These are phyloP conservation scores for Croton laevigatus DNA, from an alignment of 441 rosid species.

Conservation along the genomic window DNA sequence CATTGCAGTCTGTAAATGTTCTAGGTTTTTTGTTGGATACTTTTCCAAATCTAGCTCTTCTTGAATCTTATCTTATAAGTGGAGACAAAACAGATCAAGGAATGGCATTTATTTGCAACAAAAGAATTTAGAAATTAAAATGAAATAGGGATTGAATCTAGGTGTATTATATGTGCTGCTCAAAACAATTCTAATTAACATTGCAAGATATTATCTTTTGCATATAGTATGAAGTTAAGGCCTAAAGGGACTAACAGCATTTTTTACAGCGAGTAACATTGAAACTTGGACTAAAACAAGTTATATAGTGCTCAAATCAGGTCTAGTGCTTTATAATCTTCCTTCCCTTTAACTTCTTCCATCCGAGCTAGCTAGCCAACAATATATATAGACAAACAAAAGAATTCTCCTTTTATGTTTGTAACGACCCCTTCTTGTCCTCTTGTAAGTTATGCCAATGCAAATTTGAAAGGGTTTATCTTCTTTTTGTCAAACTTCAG, in stretches of 20 bases:
- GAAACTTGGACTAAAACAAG: background rate
- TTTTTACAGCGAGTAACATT: background rate
- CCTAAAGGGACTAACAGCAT: background rate
- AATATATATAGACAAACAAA: background rate
- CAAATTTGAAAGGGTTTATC: background rate
- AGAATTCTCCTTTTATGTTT: background rate
- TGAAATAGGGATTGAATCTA: background rate
- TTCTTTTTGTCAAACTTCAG: background rate
- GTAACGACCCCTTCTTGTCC: background rate
- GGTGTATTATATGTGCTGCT: background rate
- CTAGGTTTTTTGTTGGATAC: background rate
- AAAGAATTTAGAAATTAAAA: background rate
- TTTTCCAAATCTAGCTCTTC: conserved; percentile 4
- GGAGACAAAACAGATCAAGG: background rate
- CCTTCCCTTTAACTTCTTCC: background rate
- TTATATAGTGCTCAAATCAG: background rate
- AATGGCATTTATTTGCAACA: background rate
- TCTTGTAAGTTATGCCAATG: background rate
- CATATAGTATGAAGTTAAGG: background rate
- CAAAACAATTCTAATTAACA: background rate
- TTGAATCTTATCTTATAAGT: background rate
- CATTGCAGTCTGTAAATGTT: conserved; percentile 11
- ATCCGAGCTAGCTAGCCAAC: background rate
- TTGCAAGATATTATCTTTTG: background rate
- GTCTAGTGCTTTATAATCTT: no score